Percentiles rank a stretch among this genome's conserved stretches.
Conservation (phyloP, 495 filamentous ascomycete species). For the Hyaloscypha bicolor region DNA sequence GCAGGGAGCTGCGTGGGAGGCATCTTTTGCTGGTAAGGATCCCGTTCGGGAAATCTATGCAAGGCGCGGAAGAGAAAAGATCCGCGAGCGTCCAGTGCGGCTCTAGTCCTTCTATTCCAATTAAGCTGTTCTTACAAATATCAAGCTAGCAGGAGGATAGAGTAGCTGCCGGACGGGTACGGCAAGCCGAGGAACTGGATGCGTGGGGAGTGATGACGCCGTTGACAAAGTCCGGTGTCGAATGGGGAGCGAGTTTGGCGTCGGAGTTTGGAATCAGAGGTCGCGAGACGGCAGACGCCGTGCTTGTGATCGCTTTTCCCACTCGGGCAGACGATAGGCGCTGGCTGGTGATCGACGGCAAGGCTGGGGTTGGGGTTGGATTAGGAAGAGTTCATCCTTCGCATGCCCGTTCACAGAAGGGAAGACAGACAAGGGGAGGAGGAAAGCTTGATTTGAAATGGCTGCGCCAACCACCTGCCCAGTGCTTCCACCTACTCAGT, state of each 20-base stretch:
- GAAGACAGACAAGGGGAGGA: not conserved
- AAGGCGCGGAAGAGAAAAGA: not conserved
- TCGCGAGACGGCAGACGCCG: not conserved
- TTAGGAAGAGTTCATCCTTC: not conserved
- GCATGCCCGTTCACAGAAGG: not conserved
- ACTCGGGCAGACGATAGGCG: not conserved
- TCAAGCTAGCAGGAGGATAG: not conserved
- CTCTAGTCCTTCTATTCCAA: not conserved
- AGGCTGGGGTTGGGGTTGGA: not conserved
- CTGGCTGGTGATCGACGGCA: not conserved
- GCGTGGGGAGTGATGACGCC: not conserved
- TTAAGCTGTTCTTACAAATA: not conserved
- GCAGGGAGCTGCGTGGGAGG: conserved; percentile 53
- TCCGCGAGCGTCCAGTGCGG: not conserved
- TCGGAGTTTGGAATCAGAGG: not conserved
- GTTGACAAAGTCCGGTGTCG: not conserved
- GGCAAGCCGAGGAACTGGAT: not conserved
- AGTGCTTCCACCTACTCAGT: not conserved
- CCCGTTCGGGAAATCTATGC: not conserved
- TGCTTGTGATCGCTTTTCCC: not conserved
- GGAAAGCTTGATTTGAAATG: conserved; percentile 1
- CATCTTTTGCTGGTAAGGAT: conserved; percentile 37
- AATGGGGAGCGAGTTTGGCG: not conserved
- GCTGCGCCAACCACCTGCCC: not conserved
- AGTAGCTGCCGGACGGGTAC: not conserved